Evolutionary conservation across 352 stramenopile genomes (phyloP).

Genomic region (Globisporangium echinulatum): DNA sequence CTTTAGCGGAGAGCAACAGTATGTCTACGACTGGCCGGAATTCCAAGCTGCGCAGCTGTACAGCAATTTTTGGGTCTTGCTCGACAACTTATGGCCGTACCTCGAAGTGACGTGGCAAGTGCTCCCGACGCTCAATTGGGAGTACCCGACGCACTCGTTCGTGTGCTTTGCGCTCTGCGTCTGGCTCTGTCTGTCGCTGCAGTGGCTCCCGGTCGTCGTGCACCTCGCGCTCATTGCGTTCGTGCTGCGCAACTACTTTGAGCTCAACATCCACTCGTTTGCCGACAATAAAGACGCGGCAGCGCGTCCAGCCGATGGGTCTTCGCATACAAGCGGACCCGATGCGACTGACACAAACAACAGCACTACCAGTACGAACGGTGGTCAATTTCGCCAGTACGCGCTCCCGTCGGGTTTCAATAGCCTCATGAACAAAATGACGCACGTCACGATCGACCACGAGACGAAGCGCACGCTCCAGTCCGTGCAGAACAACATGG

Average conservation of each 20-base stretch:
- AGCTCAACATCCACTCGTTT: slow-evolving; percentile 80
- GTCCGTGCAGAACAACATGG: slow-evolving; percentile 86
- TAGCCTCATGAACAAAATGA: slow-evolving; percentile 89
- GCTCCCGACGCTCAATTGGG: slow-evolving; percentile 80
- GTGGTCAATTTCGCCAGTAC: slow-evolving; percentile 67
- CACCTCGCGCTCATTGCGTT: slow-evolving; percentile 78
- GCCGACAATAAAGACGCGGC: slow-evolving; percentile 38
- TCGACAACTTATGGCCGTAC: slow-evolving; percentile 83
- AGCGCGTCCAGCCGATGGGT: too few species aligned
- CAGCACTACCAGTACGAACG: slow-evolving; percentile 24
- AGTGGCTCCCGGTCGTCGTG: slow-evolving; percentile 76
- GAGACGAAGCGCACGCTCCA: slow-evolving; percentile 81
- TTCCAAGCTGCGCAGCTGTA: slow-evolving; percentile 80
- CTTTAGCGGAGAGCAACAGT: slow-evolving; percentile 62
- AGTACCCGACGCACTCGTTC: slow-evolving; percentile 77
- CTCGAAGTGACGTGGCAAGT: slow-evolving; percentile 80
- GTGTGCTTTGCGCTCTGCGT: slow-evolving; percentile 82
- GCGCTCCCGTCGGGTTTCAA: slow-evolving; percentile 79
- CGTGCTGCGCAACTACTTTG: slow-evolving; percentile 79
- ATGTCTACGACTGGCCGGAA: slow-evolving; percentile 73
- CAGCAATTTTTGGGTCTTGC: slow-evolving; percentile 83
- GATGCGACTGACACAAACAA: slow-evolving; percentile 4
- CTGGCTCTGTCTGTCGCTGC: slow-evolving; percentile 76
- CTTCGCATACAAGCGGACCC: neutral
- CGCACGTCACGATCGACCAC: slow-evolving; percentile 75